Conservation (phyloP, 2,329 filamentous ascomycete species). For the Claviceps paspali region DNA sequence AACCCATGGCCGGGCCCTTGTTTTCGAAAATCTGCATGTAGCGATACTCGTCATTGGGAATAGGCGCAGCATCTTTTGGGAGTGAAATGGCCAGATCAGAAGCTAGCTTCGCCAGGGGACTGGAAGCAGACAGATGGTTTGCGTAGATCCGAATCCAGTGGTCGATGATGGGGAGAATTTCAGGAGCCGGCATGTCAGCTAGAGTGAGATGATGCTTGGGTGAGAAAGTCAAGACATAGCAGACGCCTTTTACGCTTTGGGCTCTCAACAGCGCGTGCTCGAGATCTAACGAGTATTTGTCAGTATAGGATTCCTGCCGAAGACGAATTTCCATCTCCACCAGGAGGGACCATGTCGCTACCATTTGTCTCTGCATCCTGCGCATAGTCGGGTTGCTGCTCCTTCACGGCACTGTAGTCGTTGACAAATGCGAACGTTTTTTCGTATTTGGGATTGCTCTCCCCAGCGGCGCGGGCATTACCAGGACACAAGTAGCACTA, state of each 20-base stretch:
- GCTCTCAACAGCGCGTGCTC: constrained; percentile 66
- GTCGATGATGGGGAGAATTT: constrained; percentile 72
- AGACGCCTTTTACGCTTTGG: constrained; percentile 81
- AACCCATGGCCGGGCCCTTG: constrained; percentile 95
- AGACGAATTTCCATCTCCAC: neutral
- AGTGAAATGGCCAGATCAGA: constrained; percentile 26
- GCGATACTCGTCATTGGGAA: constrained; percentile 60
- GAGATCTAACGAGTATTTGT: constrained; percentile 34
- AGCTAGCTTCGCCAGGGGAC: constrained; percentile 36
- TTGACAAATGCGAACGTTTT: constrained; percentile 91
- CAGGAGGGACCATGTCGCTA: constrained; percentile 4
- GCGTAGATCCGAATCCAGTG: constrained; percentile 89
- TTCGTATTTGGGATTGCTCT: constrained; percentile 71
- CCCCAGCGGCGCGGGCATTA: constrained; percentile 77
- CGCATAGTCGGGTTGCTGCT: constrained; percentile 69
- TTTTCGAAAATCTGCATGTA: constrained; percentile 99
- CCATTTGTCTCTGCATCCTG: constrained; percentile 24
- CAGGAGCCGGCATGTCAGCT: constrained; percentile 63
- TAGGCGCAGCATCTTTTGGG: constrained; percentile 19
- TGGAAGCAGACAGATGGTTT: constrained; percentile 59
- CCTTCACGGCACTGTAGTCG: constrained; percentile 93
- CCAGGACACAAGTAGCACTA: constrained; percentile 90
- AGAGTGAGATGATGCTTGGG: constrained; percentile 81
- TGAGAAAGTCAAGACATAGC: constrained; percentile 93
- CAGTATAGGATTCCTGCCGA: neutral